These are phyloP conservation scores for Mortierella sp. DNA, from an alignment of 371 early-diverging fungal species.

Conservation along the genomic window DNA sequence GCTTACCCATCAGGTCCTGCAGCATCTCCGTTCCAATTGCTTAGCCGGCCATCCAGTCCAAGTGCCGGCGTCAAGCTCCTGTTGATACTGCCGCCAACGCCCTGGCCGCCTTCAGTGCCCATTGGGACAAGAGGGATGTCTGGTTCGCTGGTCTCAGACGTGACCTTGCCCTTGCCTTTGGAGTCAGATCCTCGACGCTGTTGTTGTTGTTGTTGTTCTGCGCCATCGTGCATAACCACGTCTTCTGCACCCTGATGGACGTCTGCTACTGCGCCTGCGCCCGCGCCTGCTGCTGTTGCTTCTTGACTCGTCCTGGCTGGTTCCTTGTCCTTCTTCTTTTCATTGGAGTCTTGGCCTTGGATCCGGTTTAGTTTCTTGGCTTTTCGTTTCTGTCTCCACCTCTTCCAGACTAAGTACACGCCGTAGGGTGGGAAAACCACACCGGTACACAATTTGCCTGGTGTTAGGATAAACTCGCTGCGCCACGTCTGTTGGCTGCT, in stretches of 20 bases:
- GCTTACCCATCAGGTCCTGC: slow-evolving; percentile 43
- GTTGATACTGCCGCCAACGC: neutral
- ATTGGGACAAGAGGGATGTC: no score
- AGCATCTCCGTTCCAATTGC: slow-evolving; percentile 47
- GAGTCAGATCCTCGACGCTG: slow-evolving; percentile 6
- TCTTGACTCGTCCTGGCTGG: neutral
- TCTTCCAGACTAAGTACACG: slow-evolving; percentile 25
- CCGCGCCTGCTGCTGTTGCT: no score
- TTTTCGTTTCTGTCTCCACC: slow-evolving; percentile 32
- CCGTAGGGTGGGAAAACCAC: slow-evolving; percentile 50
- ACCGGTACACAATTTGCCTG: slow-evolving; percentile 33
- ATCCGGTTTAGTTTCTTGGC: slow-evolving; percentile 17
- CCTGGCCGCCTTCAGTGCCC: no score
- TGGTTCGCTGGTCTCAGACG: neutral
- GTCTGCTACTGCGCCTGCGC: no score
- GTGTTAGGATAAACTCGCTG: slow-evolving; percentile 26
- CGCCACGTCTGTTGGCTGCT: slow-evolving; percentile 27
- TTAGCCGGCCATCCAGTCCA: slow-evolving; percentile 48
- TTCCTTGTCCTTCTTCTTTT: neutral
- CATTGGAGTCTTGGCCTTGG: no score
- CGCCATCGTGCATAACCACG: no score
- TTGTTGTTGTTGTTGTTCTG: no score
- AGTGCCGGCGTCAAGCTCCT: slow-evolving; percentile 23
- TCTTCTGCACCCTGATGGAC: no score
- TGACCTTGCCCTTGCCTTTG: slow-evolving; percentile 26